Evolutionary conservation across 2,329 filamentous ascomycete species (phyloP).

Genomic region (Pseudogymnoascus sp.): DNA sequence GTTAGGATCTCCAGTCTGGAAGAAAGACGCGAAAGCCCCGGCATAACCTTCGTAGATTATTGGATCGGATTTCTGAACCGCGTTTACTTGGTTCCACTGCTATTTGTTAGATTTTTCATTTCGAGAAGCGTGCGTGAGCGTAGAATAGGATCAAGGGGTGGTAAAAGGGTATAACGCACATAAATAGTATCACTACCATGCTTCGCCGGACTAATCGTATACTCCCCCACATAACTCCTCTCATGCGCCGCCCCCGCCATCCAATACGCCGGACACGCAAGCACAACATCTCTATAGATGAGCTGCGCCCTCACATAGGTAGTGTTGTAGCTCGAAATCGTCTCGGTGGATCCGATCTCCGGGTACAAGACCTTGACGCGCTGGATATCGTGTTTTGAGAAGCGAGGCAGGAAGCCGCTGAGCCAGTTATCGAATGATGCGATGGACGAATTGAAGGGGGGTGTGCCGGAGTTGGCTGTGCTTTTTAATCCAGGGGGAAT

Average conservation of each 20-base stretch:
- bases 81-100: conserved; percentile 49
- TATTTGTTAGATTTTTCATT: not conserved
- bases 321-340: conserved; percentile 39
- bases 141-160: not conserved
- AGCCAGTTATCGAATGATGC: conserved; percentile 47
- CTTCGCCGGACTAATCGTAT: conserved; percentile 50
- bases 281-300: conserved; percentile 49
- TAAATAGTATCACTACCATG: conserved; percentile 52
- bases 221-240: conserved; percentile 48
- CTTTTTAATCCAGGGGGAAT: conserved; percentile 42
- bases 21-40: conserved; percentile 53
- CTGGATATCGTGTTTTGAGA: conserved; percentile 34
- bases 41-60: conserved; percentile 48
- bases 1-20: conserved; percentile 52
- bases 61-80: conserved; percentile 43
- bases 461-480: conserved; percentile 25
- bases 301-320: conserved; percentile 46
- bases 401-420: conserved; percentile 42
- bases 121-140: not conserved
- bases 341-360: conserved; percentile 35
- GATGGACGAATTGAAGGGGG: conserved; percentile 42
- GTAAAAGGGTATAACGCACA: conserved; percentile 29
- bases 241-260: conserved; percentile 37
- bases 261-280: conserved; percentile 55
- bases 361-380: conserved; percentile 42